Conservation (phyloP, 2,329 filamentous ascomycete genomes). For the Chaetoscypha palmicola region DNA sequence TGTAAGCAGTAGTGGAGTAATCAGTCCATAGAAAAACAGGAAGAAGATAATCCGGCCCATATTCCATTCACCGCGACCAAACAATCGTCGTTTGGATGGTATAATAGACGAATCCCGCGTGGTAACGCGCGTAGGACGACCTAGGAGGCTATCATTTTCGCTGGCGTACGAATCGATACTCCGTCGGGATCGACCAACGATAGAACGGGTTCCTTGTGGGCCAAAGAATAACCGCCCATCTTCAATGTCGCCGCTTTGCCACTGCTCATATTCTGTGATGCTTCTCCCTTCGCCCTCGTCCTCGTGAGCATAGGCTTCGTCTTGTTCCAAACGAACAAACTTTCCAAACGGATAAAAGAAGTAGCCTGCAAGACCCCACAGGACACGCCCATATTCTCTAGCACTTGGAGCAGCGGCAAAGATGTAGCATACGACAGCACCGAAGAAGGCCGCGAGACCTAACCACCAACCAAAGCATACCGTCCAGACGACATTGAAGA, state of each 20-base stretch:
- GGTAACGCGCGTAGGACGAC: conserved; percentile 50
- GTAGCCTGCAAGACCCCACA: conserved; percentile 79
- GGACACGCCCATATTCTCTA: conserved; percentile 74
- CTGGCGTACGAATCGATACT: conserved; percentile 79
- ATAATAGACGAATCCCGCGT: conserved; percentile 35
- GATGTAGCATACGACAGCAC: conserved; percentile 70
- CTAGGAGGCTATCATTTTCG: conserved; percentile 86
- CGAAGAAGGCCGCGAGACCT: conserved; percentile 64
- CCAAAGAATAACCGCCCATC: conserved; percentile 95
- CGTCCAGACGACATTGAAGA: conserved; percentile 90
- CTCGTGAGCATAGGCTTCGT: conserved; percentile 90
- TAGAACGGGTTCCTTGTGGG: conserved; percentile 63
- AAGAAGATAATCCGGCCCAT: conserved; percentile 93
- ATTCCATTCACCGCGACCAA: conserved; percentile 94
- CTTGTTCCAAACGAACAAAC: conserved; percentile 86
- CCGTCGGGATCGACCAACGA: conserved; percentile 77
- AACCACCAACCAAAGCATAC: conserved; percentile 96
- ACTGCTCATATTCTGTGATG: conserved; percentile 98
- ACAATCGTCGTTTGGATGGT: conserved; percentile 72
- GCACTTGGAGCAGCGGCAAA: conserved; percentile 75
- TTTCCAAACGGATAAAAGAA: conserved; percentile 95
- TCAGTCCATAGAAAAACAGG: conserved; percentile 86
- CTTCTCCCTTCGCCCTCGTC: conserved; percentile 93
- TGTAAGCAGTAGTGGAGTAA: conserved; percentile 77
- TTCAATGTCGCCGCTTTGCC: conserved; percentile 95